These are phyloP conservation scores for Medakamo hakoo DNA, from an alignment of 139 green algal genomes.

Conservation along the genomic window DNA sequence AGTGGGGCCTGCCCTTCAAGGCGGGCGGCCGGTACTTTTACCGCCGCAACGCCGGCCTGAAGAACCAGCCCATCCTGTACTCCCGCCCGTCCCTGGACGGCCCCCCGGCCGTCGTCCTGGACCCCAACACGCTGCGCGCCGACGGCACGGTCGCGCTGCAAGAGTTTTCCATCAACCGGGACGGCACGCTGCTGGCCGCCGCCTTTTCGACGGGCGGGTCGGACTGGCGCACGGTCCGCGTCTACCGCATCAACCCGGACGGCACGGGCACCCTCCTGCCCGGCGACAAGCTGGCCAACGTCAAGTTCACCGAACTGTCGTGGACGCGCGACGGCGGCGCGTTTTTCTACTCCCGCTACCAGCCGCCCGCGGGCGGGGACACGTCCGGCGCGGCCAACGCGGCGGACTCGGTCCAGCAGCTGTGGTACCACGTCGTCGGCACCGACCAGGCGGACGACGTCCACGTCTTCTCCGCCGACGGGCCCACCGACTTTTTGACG, in stretches of 20 bases:
- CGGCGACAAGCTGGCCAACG: slow-evolving; percentile 52
- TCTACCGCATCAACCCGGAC: slow-evolving; percentile 32
- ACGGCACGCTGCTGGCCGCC: slow-evolving; percentile 58
- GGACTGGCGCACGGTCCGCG: slow-evolving; percentile 58
- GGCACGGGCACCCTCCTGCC: slow-evolving; percentile 24
- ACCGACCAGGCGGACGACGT: neutral
- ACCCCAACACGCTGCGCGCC: slow-evolving; percentile 69
- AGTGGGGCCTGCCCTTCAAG: slow-evolving; percentile 49
- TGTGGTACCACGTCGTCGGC: slow-evolving; percentile 77
- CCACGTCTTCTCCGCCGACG: neutral
- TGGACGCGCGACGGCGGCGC: slow-evolving; percentile 73
- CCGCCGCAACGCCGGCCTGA: slow-evolving; percentile 71
- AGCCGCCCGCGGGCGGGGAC: slow-evolving; percentile 3
- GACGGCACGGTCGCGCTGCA: slow-evolving; percentile 56
- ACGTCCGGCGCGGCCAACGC: neutral
- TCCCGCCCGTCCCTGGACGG: slow-evolving; percentile 31
- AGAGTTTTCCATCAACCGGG: slow-evolving; percentile 42
- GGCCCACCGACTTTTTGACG: neutral
- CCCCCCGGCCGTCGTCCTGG: slow-evolving; percentile 42
- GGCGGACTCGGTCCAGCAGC: slow-evolving; percentile 35
- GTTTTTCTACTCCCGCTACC: slow-evolving; percentile 70
- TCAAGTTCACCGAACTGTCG: slow-evolving; percentile 67
- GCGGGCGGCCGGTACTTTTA: slow-evolving; percentile 59
- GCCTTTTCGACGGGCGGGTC: slow-evolving; percentile 43
- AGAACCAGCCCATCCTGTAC: slow-evolving; percentile 19